Conservation (phyloP, 768 basidiomycete species). For the Paxillus rubicundulus region DNA sequence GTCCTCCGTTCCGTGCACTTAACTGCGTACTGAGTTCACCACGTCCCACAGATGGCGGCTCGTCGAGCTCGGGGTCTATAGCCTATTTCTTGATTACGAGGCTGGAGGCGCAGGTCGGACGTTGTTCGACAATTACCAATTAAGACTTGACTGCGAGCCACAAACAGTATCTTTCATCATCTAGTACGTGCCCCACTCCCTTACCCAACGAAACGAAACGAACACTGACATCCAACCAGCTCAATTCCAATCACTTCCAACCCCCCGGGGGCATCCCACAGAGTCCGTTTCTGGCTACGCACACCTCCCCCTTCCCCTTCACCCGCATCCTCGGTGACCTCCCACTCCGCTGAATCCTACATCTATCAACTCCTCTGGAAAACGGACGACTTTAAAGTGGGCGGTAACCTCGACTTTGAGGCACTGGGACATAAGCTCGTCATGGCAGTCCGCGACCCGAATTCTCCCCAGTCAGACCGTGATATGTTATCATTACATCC, state of each 20-base stretch:
- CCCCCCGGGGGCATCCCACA: conserved; percentile 57
- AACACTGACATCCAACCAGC: conserved; percentile 29
- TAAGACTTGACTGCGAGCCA: conserved; percentile 56
- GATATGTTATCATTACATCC: conserved; percentile 4
- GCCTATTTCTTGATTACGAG: conserved; percentile 63
- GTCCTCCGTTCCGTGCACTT: neutral
- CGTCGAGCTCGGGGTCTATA: conserved; percentile 44
- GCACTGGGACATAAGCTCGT: conserved; percentile 47
- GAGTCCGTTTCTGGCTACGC: conserved; percentile 63
- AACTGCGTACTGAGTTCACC: neutral
- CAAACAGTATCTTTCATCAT: conserved; percentile 54
- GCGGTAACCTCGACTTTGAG: conserved; percentile 53
- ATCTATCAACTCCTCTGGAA: conserved; percentile 69
- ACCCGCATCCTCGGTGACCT: conserved; percentile 30
- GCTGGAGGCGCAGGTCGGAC: conserved; percentile 56
- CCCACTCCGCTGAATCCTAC: conserved; percentile 46
- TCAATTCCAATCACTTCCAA: conserved; percentile 53
- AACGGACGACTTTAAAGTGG: conserved; percentile 59
- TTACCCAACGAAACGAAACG: conserved; percentile 1
- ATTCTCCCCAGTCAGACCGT: conserved; percentile 7
- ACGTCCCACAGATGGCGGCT: conserved; percentile 45
- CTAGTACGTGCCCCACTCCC: conserved; percentile 43
- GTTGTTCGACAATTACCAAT: conserved; percentile 51
- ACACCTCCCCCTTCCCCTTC: conserved; percentile 36
- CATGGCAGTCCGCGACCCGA: conserved; percentile 40